Evolutionary conservation across 2,329 filamentous ascomycete genomes (phyloP).

Genomic region (Ilyonectria robusta): DNA sequence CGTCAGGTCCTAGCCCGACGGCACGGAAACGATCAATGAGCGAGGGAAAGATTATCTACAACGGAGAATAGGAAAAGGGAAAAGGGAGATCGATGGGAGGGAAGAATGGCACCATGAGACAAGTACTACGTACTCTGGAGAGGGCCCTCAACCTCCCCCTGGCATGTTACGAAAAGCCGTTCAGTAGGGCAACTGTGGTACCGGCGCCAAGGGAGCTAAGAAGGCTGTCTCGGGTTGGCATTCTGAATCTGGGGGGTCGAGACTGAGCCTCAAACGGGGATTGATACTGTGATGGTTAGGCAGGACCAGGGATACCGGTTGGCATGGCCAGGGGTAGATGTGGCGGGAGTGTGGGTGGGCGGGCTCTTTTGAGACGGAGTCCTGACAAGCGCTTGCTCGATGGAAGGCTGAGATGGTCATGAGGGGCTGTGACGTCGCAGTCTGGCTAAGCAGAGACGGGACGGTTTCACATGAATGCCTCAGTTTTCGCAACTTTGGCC

Average conservation of each 20-base stretch:
- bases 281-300: constrained; percentile 43
- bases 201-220: constrained; percentile 20
- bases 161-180: neutral
- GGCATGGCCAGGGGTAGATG: constrained; percentile 29
- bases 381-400: constrained; percentile 18
- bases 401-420: neutral
- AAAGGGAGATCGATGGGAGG: constrained; percentile 23
- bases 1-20: constrained; percentile 39
- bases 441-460: neutral
- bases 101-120: constrained; percentile 40
- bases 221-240: constrained; percentile 22
- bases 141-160: neutral
- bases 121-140: constrained; percentile 15
- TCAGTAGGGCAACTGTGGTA: constrained; percentile 11
- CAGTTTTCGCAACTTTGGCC: constrained; percentile 4
- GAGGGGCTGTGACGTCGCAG: constrained; percentile 13
- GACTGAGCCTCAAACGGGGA: constrained; percentile 46
- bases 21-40: constrained; percentile 31
- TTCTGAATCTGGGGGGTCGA: constrained; percentile 37
- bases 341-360: constrained; percentile 25
- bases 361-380: constrained; percentile 33
- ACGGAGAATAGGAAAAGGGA: constrained; percentile 28
- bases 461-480: constrained; percentile 3
- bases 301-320: constrained; percentile 33
- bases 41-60: constrained; percentile 35